Evolutionary conservation across 1,284 basidiomycete genomes (phyloP), one percentile per base, ranked within the genome.

Genomic region (Rhodotorula mucilaginosa): DNA sequence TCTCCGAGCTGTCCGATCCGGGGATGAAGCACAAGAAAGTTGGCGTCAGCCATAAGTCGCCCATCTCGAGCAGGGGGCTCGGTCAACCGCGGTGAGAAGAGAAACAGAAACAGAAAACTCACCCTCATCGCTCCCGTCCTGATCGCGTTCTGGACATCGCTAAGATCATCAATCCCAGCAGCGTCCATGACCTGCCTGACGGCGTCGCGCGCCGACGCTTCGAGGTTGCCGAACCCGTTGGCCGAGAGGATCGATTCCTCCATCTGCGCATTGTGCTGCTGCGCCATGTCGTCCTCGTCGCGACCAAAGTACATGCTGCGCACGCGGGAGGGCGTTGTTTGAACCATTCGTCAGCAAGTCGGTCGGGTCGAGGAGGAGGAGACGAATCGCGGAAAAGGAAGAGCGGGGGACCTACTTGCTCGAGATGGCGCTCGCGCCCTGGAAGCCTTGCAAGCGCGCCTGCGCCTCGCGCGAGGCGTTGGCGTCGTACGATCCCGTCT

Each of bases 351-450:
- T 49, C 48, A 49, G 48, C 48, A 49, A 49, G 54, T 29, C 7
- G 29, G 54, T 29, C n/a, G 54, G n/a, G 7, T 23, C 13, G 12
- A 39, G 39, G 39, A 34, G 34, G 34, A 34, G 34, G 34, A 26
- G 7, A 34, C 34, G 34, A 34, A 34, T 39, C 39, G 39, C 6
- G 39, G 10, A 34, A 34, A 21, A 19, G 6, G 23, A 65, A 60
- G 26, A 34, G 57, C 46, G 78, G 8, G 65, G 39, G 16, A 66
- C 70, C n/a, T 18, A 69, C 73, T 89, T 97, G 56, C 92, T 95
- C 8, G 93, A 97, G 80, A 99, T 99, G 47, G 93, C 88, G 0
- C 91, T 92, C 34, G 96, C 93, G 23, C 95, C 95, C 77, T 89
- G 87, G 87, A 99, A 99, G 61, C 88, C 84, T 77, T 89, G 87